These are phyloP conservation scores for Omphalotus olearius DNA, from an alignment of 1,284 basidiomycete genomes.

Conservation along the genomic window DNA sequence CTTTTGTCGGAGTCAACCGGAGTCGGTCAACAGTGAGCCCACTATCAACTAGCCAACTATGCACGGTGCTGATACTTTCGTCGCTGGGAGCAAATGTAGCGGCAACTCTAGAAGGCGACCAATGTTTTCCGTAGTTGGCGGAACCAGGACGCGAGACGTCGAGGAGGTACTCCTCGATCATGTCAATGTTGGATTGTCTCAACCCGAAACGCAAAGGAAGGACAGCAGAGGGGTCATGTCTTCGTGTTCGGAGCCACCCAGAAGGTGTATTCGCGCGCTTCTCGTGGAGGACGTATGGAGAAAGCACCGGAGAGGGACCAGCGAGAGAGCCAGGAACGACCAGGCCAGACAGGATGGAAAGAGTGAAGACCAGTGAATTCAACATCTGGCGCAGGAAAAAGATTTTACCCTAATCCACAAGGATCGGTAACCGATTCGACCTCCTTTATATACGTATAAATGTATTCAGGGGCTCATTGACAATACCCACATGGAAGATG, in stretches of 20 bases:
- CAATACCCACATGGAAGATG: no score
- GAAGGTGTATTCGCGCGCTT: slow-evolving; percentile 28
- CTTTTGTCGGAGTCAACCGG: slow-evolving; percentile 28
- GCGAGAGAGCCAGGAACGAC: slow-evolving; percentile 12
- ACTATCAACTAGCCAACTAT: slow-evolving; percentile 33
- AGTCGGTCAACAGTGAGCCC: slow-evolving; percentile 32
- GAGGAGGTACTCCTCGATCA: slow-evolving; percentile 37
- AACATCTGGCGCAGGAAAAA: no score
- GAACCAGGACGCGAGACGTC: slow-evolving; percentile 42
- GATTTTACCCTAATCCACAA: no score
- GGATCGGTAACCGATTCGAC: no score
- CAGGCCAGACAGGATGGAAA: background rate
- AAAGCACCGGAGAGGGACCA: slow-evolving; percentile 8
- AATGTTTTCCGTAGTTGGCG: slow-evolving; percentile 31
- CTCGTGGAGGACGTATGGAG: slow-evolving; percentile 30
- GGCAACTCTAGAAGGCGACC: slow-evolving; percentile 24
- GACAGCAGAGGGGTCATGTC: slow-evolving; percentile 25
- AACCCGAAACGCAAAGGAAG: slow-evolving; percentile 44
- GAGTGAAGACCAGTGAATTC: background rate
- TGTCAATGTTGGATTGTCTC: slow-evolving; percentile 38
- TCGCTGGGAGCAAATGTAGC: slow-evolving; percentile 28
- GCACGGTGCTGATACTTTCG: slow-evolving; percentile 38
- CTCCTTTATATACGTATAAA: no score
- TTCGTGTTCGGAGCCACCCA: slow-evolving; percentile 32
- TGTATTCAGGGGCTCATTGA: no score